Percentiles rank a stretch among this genome's conserved stretches.
Evolutionary conservation across 2,329 filamentous ascomycete species (phyloP).

Genomic region (Ophiosphaerella korrae): DNA sequence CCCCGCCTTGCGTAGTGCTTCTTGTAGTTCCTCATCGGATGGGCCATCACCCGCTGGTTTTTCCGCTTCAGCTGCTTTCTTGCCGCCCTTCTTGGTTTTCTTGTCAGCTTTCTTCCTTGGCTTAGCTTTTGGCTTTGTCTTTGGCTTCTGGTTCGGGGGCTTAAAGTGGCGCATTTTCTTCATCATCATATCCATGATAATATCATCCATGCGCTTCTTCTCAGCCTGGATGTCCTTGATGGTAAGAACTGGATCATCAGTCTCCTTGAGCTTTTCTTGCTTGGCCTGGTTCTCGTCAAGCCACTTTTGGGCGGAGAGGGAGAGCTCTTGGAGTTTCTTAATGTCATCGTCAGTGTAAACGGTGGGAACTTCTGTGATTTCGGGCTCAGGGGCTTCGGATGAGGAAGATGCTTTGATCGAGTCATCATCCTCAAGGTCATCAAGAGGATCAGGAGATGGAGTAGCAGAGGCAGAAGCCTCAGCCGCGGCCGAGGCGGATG

Average conservation of each 20-base stretch:
- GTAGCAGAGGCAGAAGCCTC: constrained; percentile 49
- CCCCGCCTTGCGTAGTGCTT: constrained; percentile 40
- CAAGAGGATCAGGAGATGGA: constrained; percentile 59
- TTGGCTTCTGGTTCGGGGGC: constrained; percentile 46
- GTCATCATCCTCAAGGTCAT: constrained; percentile 78
- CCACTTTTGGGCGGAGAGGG: constrained; percentile 72
- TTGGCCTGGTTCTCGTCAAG: constrained; percentile 69
- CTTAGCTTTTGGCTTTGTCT: constrained; percentile 45
- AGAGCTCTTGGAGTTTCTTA: constrained; percentile 64
- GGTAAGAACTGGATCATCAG: constrained; percentile 77
- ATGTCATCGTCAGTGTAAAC: constrained; percentile 78
- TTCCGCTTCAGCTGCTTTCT: constrained; percentile 23
- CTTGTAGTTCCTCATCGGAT: constrained; percentile 37
- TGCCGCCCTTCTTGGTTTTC: constrained; percentile 37
- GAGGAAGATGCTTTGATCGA: constrained; percentile 46
- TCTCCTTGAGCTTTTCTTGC: constrained; percentile 54
- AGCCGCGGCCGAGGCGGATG: constrained; percentile 50
- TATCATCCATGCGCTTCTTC: constrained; percentile 72
- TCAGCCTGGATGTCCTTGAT: constrained; percentile 69
- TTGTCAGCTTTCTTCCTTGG: constrained; percentile 24
- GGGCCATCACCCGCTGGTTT: constrained; percentile 31
- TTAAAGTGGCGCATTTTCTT: constrained; percentile 55
- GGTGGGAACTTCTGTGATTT: constrained; percentile 46
- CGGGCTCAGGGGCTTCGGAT: constrained; percentile 32
- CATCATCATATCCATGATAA: constrained; percentile 71